Percentiles rank a stretch among this genome's conserved stretches.
phyloP scores from a whole-genome alignment of 441 rosid genomes.

The Gossypium armourianum region DNA sequence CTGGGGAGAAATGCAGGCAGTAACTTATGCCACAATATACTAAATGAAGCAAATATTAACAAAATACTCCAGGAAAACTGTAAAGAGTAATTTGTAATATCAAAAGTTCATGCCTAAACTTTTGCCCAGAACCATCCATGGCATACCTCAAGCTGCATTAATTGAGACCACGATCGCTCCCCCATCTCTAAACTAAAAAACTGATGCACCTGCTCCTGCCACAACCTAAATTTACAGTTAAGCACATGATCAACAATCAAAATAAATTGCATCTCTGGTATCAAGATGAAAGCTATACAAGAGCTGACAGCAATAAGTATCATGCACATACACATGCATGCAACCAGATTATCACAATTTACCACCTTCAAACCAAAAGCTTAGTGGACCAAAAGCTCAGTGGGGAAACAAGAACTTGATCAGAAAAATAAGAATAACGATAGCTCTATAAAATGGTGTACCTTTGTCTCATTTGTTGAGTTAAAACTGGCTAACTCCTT shows the following conservation, averaged over 20 bases:
- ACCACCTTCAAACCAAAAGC: constrained; percentile 5
- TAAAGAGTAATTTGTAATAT: not conserved
- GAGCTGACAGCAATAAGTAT: not conserved
- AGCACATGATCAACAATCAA: constrained; percentile 8
- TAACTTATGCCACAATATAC: not conserved
- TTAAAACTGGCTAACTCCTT: not conserved
- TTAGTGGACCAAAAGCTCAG: not conserved
- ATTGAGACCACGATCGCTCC: constrained; percentile 36
- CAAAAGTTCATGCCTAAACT: not conserved
- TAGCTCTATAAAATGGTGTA: not conserved
- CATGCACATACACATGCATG: constrained; percentile 1
- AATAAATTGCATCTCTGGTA: not conserved
- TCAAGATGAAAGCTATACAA: constrained; percentile 5
- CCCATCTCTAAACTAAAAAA: constrained; percentile 28
- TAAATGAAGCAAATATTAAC: not conserved
- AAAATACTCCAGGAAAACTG: not conserved
- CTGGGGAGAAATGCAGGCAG: not conserved
- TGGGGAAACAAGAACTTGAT: not conserved
- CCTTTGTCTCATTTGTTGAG: not conserved
- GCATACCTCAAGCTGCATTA: constrained; percentile 47
- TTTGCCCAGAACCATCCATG: constrained; percentile 3
- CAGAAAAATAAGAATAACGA: not conserved
- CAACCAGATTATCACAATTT: not conserved
- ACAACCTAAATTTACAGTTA: constrained; percentile 33
- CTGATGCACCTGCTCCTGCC: constrained; percentile 42